These are phyloP conservation scores for Alnus rubra DNA, from an alignment of 306 rosid species.

Conservation along the genomic window DNA sequence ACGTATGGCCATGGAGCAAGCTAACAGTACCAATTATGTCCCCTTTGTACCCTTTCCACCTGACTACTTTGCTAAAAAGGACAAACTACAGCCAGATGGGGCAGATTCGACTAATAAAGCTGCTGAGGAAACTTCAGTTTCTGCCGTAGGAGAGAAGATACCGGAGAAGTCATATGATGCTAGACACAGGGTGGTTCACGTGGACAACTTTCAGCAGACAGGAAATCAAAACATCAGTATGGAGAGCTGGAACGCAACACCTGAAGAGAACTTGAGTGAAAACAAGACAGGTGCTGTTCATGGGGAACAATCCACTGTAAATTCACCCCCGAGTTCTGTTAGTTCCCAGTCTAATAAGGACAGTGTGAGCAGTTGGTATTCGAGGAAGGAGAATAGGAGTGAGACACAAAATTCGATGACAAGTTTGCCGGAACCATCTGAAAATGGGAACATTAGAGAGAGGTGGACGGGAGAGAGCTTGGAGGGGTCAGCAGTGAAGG, in stretches of 20 bases:
- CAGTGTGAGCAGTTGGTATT: constrained; percentile 15
- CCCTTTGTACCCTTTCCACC: constrained; percentile 97
- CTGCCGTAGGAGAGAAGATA: constrained; percentile 28
- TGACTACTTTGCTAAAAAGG: constrained; percentile 75
- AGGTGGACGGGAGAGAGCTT: constrained; percentile 80
- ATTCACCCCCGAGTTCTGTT: constrained; percentile 28
- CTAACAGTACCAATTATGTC: constrained; percentile 60
- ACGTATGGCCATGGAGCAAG: constrained; percentile 70
- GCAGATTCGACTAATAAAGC: constrained; percentile 26
- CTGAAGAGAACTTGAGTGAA: constrained; percentile 30
- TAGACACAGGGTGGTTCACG: constrained; percentile 17
- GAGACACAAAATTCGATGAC: constrained; percentile 28
- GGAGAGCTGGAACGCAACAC: constrained; percentile 28
- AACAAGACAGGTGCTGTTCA: constrained; percentile 23
- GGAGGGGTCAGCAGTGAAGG: constrained; percentile 97
- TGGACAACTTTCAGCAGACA: constrained; percentile 18
- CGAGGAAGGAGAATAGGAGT: constrained; percentile 20
- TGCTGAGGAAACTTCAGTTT: constrained; percentile 11
- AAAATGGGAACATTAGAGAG: constrained; percentile 41
- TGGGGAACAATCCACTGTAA: constrained; percentile 33
- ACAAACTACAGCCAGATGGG: constrained; percentile 45
- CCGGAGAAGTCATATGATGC: constrained; percentile 32
- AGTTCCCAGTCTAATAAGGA: constrained; percentile 19
- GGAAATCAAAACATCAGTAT: constrained; percentile 24
- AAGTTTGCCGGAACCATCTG: constrained; percentile 37